A percentile compares a stretch with the other conserved stretches of the same genome.
Evolutionary conservation across 805 yeast species (phyloP).

Genomic region (Kurtzmaniella cleridarum): DNA sequence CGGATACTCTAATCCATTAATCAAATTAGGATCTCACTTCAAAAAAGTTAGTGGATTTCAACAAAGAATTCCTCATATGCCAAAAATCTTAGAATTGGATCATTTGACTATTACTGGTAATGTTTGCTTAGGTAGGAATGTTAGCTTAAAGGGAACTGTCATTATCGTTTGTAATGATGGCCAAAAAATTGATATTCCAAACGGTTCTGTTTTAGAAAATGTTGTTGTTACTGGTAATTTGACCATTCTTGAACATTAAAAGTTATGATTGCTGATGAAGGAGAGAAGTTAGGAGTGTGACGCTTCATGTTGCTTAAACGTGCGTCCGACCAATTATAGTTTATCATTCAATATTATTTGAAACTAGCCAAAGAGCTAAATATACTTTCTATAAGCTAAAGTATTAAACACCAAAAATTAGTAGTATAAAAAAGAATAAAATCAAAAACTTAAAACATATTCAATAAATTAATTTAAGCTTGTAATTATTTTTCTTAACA

Average conservation of each 20-base stretch:
- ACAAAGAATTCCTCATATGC: slow-evolving; percentile 88
- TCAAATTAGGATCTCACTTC: slow-evolving; percentile 94
- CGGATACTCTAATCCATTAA: slow-evolving; percentile 87
- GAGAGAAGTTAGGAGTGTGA: too few species aligned
- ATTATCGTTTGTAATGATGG: slow-evolving; percentile 97
- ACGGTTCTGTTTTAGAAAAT: slow-evolving; percentile 90
- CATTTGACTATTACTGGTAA: slow-evolving; percentile 97
- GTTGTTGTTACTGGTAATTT: slow-evolving; percentile 96
- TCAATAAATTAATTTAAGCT: too few species aligned
- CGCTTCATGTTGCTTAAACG: too few species aligned
- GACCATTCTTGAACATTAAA: slow-evolving; percentile 84
- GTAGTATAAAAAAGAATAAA: too few species aligned
- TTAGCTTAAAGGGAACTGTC: slow-evolving; percentile 92
- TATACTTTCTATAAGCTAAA: too few species aligned
- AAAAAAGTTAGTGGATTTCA: slow-evolving; percentile 93
- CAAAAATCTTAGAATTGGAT: slow-evolving; percentile 91
- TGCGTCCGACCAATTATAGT: too few species aligned
- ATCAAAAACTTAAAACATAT: too few species aligned
- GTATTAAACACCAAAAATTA: too few species aligned
- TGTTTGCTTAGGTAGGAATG: slow-evolving; percentile 83
- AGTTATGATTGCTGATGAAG: not conserved
- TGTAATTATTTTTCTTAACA: too few species aligned
- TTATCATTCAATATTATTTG: too few species aligned
- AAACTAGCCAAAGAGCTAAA: too few species aligned
- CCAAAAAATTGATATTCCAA: slow-evolving; percentile 94